A percentile compares a stretch with the other conserved stretches of the same genome.
These are phyloP conservation scores for Plasmodium gonderi DNA, from an alignment of 169 alveolate genomes.

Conservation along the genomic window DNA sequence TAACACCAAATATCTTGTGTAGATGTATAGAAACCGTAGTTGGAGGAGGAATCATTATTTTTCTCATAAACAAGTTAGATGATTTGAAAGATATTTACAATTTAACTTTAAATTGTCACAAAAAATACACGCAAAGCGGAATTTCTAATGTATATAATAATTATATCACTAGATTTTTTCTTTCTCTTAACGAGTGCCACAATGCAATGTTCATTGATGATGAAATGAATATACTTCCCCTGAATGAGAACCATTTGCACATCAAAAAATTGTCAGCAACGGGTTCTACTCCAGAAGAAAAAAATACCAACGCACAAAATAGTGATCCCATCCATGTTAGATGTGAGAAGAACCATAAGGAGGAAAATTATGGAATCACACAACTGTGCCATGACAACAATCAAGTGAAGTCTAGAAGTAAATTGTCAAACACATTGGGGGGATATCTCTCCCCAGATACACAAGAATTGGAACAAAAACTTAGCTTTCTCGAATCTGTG, in stretches of 20 bases:
- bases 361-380: too few species aligned
- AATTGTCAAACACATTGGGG: conserved; percentile 57
- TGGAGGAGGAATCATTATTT: conserved; percentile 97
- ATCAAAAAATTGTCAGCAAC: conserved; percentile 18
- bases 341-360: too few species aligned
- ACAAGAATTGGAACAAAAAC: neutral
- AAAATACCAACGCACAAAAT: neutral
- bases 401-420: too few species aligned
- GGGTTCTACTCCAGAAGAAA: neutral
- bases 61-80: conserved; percentile 92
- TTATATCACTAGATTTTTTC: conserved; percentile 95
- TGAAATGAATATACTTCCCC: conserved; percentile 98
- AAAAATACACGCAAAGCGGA: conserved; percentile 91
- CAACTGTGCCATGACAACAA: too few species aligned
- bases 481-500: neutral
- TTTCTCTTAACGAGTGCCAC: conserved; percentile 86
- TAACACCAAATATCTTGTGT: conserved; percentile 99
- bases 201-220: conserved; percentile 98
- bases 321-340: neutral
- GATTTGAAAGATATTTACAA: conserved; percentile 86
- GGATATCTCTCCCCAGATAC: conserved; percentile 44
- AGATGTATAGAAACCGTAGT: conserved; percentile 99
- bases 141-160: conserved; percentile 93
- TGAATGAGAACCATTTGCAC: conserved; percentile 79
- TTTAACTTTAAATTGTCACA: conserved; percentile 97